Evolutionary conservation across 2,329 filamentous ascomycete genomes (phyloP), one percentile per base, ranked within the genome.

Genomic region (Teratosphaeria gauchensis): DNA sequence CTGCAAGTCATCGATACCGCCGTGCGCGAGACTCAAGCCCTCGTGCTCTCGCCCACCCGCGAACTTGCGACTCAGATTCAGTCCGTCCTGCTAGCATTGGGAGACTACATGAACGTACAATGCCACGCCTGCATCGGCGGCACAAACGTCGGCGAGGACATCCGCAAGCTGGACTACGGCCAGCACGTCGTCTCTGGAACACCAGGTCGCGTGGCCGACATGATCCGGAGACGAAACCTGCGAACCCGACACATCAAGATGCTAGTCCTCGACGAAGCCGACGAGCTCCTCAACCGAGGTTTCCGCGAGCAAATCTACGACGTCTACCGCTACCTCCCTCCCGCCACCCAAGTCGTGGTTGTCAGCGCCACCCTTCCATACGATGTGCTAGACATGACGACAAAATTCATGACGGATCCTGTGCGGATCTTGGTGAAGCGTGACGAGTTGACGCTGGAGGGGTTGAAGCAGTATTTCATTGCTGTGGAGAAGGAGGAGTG

Each of bases 241-340:
- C 84, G 85, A 68, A 89, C 87, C 42, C 83, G 85, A 62, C 80
- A 89, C 73, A 89, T 90, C 78, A 90, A 89, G 76, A 89, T 89
- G 84, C 78, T 89, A 42, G 85, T 90, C 60, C 81, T 90, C 59
- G 87, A 90, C 69, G 87, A 90, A 73, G 87, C 87, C 62, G 87
- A 90, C 69, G 87, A 89, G 71, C 78, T 90, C 58, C 84, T 97
- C 14, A 95, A 96, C 78, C 88, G 92, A 67, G 94, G 94, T 55
- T 99, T 97, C 81, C 84, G 91, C 64, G 94, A 99, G 79, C 94
- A 97, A 73, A 99, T 99, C 74, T 97, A 97, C 83, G 92, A 97
- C 67, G 92, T 99, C 55, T 97, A 96, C 80, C 90, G 92, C 71
- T 95, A 96, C 71, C 86, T 99, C 0, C 94, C 94, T 16, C 94